A percentile compares a stretch with the other conserved stretches of the same genome.
These are phyloP conservation scores for Colletotrichum tanaceti DNA, from an alignment of 2,329 filamentous ascomycete species.

Conservation along the genomic window DNA sequence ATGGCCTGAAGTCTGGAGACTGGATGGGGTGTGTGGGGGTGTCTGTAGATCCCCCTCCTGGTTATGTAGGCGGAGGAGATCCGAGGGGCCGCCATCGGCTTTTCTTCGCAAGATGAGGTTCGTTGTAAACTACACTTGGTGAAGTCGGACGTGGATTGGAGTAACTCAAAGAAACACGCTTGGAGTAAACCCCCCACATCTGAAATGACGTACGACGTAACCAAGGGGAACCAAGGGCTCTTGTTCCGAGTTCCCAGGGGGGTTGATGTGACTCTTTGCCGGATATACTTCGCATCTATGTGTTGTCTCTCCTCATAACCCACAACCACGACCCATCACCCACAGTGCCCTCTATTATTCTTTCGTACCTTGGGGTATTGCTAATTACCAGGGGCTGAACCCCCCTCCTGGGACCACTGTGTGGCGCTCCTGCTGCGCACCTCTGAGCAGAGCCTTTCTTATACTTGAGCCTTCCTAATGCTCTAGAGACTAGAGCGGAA, in stretches of 20 bases:
- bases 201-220: slow-evolving; percentile 1
- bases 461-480: too few relatives aligned
- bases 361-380: too few relatives aligned
- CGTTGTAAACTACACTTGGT: too few relatives aligned
- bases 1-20: too few relatives aligned
- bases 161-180: neutral
- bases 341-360: too few relatives aligned
- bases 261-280: neutral
- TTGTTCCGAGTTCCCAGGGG: neutral
- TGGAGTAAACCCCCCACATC: neutral
- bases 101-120: slow-evolving; percentile 22
- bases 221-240: neutral
- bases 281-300: slow-evolving; percentile 35
- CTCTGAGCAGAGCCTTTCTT: too few relatives aligned
- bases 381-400: too few relatives aligned
- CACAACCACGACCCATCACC: neutral
- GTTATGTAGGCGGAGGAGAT: neutral
- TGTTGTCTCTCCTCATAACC: slow-evolving; percentile 16
- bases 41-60: too few relatives aligned
- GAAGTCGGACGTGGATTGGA: too few relatives aligned
- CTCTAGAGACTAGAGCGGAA: too few relatives aligned
- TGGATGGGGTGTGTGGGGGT: neutral
- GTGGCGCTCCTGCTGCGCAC: too few relatives aligned
- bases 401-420: too few relatives aligned
- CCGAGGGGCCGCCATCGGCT: slow-evolving; percentile 10